A percentile compares a stretch with the other conserved stretches of the same genome.
Conservation (phyloP, 305 asterid genomes). For the Fraxinus dipetala region DNA sequence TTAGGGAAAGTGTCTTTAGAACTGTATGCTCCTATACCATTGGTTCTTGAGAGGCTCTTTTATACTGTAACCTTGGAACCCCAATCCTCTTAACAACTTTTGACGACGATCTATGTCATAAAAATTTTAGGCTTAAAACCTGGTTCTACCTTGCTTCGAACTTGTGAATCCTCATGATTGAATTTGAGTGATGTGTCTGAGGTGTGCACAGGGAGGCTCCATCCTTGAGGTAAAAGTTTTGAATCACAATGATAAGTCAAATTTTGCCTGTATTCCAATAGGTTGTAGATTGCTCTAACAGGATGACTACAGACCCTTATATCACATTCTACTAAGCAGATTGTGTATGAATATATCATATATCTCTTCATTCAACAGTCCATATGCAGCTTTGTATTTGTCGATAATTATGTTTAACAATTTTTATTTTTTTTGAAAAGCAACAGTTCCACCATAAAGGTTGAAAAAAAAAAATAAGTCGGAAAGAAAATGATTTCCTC, state of each 20-base stretch:
- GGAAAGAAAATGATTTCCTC: neutral
- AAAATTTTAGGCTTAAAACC: neutral
- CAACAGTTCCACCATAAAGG: neutral
- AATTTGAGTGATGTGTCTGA: neutral
- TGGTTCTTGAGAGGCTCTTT: neutral
- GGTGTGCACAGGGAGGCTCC: neutral
- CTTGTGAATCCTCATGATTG: neutral
- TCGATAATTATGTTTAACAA: neutral
- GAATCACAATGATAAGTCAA: neutral
- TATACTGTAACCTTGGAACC: neutral
- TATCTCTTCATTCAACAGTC: neutral
- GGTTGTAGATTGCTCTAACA: neutral
- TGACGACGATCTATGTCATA: neutral
- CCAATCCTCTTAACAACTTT: neutral
- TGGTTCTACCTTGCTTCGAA: neutral
- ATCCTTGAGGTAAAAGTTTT: neutral
- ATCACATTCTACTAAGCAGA: neutral
- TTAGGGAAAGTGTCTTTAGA: neutral
- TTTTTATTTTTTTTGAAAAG: neutral
- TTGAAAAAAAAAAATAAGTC: neutral
- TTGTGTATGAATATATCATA: neutral
- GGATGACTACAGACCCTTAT: neutral
- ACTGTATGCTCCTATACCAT: neutral
- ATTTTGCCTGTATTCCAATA: neutral
- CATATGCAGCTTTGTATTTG: neutral